Percentiles rank a stretch among this genome's conserved stretches.
These are phyloP conservation scores for Knoxdaviesia capensis DNA, from an alignment of 2,329 filamentous ascomycete genomes.

Conservation along the genomic window DNA sequence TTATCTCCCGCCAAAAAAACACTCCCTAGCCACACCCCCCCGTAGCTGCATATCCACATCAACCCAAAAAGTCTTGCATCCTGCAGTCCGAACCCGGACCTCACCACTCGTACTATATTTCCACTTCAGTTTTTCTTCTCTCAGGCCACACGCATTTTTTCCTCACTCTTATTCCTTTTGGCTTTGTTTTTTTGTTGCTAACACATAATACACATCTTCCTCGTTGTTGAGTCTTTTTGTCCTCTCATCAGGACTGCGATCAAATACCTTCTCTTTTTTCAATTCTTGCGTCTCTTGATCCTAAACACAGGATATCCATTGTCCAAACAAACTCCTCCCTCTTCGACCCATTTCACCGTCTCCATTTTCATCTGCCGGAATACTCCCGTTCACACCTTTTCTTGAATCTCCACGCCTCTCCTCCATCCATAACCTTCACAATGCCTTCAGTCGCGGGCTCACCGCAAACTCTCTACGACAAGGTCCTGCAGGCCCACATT, in stretches of 20 bases:
- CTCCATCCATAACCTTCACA: constrained; percentile 14
- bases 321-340: neutral
- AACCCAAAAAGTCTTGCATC: too few relatives aligned
- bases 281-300: too few relatives aligned
- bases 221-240: neutral
- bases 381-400: constrained; percentile 2
- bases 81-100: too few relatives aligned
- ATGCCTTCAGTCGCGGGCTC: constrained; percentile 59
- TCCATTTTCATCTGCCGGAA: neutral
- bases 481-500: constrained; percentile 86
- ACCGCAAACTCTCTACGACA: constrained; percentile 86
- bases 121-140: neutral
- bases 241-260: neutral
- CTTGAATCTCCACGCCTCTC: neutral
- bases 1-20: too few relatives aligned
- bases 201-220: neutral
- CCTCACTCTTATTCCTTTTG: neutral
- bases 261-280: constrained; percentile 4
- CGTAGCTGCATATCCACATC: too few relatives aligned
- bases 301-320: too few relatives aligned
- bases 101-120: constrained; percentile 5
- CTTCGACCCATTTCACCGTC: neutral
- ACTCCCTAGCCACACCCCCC: too few relatives aligned
- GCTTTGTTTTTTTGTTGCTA: constrained; percentile 1
- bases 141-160: too few relatives aligned